These are phyloP conservation scores for Fusarium chlamydosporum DNA, from an alignment of 2,329 filamentous ascomycete genomes.

Conservation along the genomic window DNA sequence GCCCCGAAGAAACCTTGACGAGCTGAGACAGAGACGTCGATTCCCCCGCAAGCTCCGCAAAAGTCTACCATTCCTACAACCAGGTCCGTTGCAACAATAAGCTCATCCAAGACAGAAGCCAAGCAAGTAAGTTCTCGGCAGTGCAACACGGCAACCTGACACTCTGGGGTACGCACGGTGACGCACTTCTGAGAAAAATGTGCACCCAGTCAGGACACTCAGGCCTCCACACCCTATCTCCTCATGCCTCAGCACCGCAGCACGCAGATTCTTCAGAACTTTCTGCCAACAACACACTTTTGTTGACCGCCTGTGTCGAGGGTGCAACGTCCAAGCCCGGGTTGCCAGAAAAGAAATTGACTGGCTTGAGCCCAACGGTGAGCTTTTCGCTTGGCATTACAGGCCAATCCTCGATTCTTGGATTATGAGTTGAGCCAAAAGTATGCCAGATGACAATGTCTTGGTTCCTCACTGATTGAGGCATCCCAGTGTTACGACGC, in stretches of 20 bases:
- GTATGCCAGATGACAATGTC: constrained; percentile 72
- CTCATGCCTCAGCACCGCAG: background rate
- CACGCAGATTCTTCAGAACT: background rate
- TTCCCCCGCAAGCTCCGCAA: constrained; percentile 3
- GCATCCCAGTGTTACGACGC: constrained; percentile 44
- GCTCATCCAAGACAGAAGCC: background rate
- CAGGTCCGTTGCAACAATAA: background rate
- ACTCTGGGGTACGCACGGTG: background rate
- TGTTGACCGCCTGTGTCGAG: constrained; percentile 55
- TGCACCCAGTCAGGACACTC: background rate
- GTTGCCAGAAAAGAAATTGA: constrained; percentile 68
- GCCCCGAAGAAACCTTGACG: background rate
- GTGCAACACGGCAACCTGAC: background rate
- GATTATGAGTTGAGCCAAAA: constrained; percentile 74
- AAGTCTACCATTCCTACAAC: background rate
- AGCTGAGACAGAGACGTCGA: background rate
- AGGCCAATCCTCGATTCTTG: constrained; percentile 76
- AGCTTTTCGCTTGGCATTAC: constrained; percentile 76
- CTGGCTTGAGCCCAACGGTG: constrained; percentile 65
- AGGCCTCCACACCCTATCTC: background rate
- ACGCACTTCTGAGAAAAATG: background rate
- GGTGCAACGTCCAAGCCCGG: constrained; percentile 65
- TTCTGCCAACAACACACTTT: constrained; percentile 39
- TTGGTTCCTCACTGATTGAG: constrained; percentile 61
- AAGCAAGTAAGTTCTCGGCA: background rate